Conservation (phyloP, 306 rosid genomes). For the Vigna angularis region DNA sequence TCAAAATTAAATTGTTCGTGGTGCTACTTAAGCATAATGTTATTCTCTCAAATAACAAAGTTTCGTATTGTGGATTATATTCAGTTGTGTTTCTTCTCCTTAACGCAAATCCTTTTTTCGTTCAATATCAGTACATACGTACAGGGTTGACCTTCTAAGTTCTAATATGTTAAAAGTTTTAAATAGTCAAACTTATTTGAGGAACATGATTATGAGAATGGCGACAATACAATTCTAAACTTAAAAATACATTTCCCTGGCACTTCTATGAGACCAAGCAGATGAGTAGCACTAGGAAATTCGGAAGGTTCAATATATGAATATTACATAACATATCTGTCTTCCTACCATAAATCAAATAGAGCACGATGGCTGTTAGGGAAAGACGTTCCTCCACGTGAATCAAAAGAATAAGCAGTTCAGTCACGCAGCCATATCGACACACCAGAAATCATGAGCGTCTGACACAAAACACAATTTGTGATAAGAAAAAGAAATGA, state of each 20-base stretch:
- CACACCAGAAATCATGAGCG: not conserved
- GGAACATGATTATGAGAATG: not conserved
- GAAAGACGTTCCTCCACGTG: not conserved
- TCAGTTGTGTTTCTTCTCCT: too few relatives aligned
- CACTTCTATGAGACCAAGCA: not conserved
- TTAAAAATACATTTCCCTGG: not conserved
- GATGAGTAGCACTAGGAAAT: slow-evolving; percentile 12
- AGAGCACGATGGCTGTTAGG: not conserved
- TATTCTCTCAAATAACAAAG: too few relatives aligned
- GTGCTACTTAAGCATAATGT: too few relatives aligned
- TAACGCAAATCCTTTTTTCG: too few relatives aligned
- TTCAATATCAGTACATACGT: too few relatives aligned
- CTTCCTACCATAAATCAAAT: slow-evolving; percentile 19
- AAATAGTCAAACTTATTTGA: too few relatives aligned
- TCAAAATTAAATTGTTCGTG: too few relatives aligned
- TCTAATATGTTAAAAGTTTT: too few relatives aligned
- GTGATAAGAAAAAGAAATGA: slow-evolving; percentile 1
- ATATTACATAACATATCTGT: slow-evolving; percentile 1
- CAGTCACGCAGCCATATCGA: not conserved
- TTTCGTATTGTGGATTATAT: too few relatives aligned
- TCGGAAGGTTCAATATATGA: not conserved
- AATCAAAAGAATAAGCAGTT: slow-evolving; percentile 14
- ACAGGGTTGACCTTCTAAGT: too few relatives aligned
- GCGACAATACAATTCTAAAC: slow-evolving; percentile 1
- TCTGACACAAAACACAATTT: slow-evolving; percentile 19